Conservation (phyloP, 2,329 filamentous ascomycete species). For the Lithohypha guttulata region DNA sequence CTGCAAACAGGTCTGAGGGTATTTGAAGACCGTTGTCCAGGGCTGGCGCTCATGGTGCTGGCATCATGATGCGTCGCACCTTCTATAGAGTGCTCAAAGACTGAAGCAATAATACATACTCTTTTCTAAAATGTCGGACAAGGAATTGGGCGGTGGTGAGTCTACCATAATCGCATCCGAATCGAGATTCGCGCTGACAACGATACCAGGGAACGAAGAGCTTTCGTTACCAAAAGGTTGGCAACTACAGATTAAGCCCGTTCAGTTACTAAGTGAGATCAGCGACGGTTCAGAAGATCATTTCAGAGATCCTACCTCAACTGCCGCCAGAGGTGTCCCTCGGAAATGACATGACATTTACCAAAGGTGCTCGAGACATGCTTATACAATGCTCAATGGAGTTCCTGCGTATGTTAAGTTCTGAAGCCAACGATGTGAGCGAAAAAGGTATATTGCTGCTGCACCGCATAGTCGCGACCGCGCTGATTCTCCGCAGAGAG, state of each 20-base stretch:
- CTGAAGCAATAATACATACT: not conserved
- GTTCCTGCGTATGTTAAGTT: slow-evolving; percentile 97
- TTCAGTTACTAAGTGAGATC: slow-evolving; percentile 10
- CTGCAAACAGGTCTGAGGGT: too few species aligned
- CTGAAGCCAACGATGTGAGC: slow-evolving; percentile 95
- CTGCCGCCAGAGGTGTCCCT: slow-evolving; percentile 35
- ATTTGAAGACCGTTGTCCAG: too few species aligned
- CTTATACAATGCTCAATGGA: slow-evolving; percentile 98
- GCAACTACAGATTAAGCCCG: slow-evolving; percentile 7
- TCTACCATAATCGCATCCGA: not conserved
- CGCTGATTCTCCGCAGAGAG: too few species aligned
- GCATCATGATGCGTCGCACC: slow-evolving; percentile 6
- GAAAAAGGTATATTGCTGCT: too few species aligned
- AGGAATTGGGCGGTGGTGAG: slow-evolving; percentile 37
- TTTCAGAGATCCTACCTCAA: slow-evolving; percentile 74
- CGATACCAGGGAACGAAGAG: slow-evolving; percentile 42
- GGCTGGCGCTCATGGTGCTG: slow-evolving; percentile 6
- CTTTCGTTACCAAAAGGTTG: slow-evolving; percentile 50
- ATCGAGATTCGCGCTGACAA: slow-evolving; percentile 9
- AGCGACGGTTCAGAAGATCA: slow-evolving; percentile 71
- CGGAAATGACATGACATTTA: slow-evolving; percentile 50
- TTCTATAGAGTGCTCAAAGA: not conserved
- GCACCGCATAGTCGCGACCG: too few species aligned
- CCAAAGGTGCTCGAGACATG: slow-evolving; percentile 88
- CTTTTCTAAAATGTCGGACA: slow-evolving; percentile 39